A percentile compares a stretch with the other conserved stretches of the same genome.
phyloP scores from a whole-genome alignment of 2,329 filamentous ascomycete species.

The Sarocladium oryzae region DNA sequence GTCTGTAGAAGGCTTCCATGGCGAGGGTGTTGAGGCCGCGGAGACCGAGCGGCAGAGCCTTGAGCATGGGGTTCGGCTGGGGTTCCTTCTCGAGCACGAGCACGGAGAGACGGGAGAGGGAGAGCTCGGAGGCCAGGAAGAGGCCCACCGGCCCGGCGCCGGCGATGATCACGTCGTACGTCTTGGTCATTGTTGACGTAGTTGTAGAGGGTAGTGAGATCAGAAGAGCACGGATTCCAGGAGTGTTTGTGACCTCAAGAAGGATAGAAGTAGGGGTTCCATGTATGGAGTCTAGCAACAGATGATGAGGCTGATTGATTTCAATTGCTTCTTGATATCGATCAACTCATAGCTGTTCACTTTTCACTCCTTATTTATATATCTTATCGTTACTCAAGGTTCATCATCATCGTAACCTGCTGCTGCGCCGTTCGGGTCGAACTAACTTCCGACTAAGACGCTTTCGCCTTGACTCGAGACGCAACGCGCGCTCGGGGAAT shows the following conservation, averaged over 20 bases:
- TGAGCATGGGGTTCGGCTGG: conserved; percentile 17
- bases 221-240: neutral
- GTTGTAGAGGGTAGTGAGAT: no score
- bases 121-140: conserved; percentile 30
- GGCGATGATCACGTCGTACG: conserved; percentile 28
- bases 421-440: no score
- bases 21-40: conserved; percentile 28
- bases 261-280: no score
- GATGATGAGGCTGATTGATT: no score
- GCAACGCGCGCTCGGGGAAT: no score
- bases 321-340: no score
- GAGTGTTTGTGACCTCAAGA: neutral
- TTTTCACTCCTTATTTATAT: no score
- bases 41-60: conserved; percentile 20
- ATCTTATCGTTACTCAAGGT: no score
- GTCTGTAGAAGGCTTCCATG: conserved; percentile 29
- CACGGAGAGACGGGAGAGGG: conserved; percentile 24
- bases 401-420: no score
- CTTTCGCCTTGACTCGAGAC: no score
- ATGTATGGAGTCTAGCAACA: no score
- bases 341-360: no score
- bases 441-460: neutral
- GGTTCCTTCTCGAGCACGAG: conserved; percentile 27
- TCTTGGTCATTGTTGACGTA: neutral
- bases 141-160: conserved; percentile 30